phyloP scores from a whole-genome alignment of 257 asterid species.

The Solanum arcanum region DNA sequence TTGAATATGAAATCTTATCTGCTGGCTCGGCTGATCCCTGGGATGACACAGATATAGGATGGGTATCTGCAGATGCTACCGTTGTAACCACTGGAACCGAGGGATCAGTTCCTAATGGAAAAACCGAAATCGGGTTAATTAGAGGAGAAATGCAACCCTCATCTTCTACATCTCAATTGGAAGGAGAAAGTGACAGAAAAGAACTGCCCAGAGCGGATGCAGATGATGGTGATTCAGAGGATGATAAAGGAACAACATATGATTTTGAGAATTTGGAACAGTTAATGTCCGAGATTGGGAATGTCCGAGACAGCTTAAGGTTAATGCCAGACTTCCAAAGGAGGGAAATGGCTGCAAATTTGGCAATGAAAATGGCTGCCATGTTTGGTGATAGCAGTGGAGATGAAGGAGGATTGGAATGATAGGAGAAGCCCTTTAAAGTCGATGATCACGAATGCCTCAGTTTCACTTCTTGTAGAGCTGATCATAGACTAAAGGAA shows the following conservation, averaged over 20 bases:
- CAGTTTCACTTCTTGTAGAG: neutral
- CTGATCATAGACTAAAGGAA: neutral
- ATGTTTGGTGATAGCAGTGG: constrained; percentile 87
- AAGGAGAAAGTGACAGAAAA: constrained; percentile 18
- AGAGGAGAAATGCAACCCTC: constrained; percentile 29
- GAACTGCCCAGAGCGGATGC: constrained; percentile 13
- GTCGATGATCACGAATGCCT: neutral
- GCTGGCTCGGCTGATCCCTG: constrained; percentile 75
- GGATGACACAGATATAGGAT: constrained; percentile 49
- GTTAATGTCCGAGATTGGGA: constrained; percentile 86
- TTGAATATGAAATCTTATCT: constrained; percentile 65
- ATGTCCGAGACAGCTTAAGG: constrained; percentile 57
- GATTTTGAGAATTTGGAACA: constrained; percentile 78
- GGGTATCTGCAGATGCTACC: constrained; percentile 57
- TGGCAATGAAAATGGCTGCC: constrained; percentile 90
- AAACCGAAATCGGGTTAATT: constrained; percentile 6
- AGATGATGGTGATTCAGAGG: constrained; percentile 17
- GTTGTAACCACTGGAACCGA: constrained; percentile 18
- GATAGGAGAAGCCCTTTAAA: neutral
- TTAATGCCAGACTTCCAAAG: constrained; percentile 94
- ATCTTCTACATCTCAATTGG: constrained; percentile 29
- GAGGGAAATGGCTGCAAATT: constrained; percentile 91
- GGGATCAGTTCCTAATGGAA: constrained; percentile 16
- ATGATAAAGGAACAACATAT: constrained; percentile 36
- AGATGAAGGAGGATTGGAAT: constrained; percentile 47